These are phyloP conservation scores for Boletellus deceptivus DNA, from an alignment of 1,284 basidiomycete genomes.

Conservation along the genomic window DNA sequence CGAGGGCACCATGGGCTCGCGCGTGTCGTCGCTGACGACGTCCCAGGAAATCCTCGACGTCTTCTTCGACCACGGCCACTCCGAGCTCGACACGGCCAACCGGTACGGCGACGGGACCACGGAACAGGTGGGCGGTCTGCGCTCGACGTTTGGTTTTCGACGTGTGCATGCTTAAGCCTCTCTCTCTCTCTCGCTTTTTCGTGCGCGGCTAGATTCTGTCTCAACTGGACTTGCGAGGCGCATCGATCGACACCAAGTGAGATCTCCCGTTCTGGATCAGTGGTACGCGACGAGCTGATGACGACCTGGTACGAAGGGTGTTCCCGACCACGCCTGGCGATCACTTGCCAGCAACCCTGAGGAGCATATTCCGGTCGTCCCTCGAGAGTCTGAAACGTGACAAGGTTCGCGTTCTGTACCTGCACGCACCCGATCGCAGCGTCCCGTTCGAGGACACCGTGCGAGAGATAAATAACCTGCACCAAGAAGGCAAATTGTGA, in stretches of 20 bases:
- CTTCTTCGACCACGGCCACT: conserved; percentile 43
- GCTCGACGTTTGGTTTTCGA: no score
- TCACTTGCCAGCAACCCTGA: conserved; percentile 33
- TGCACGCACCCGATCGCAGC: conserved; percentile 51
- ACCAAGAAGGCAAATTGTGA: conserved; percentile 39
- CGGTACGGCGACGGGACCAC: conserved; percentile 52
- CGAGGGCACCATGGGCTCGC: conserved; percentile 42
- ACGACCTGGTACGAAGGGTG: conserved; percentile 22
- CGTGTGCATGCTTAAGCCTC: no score
- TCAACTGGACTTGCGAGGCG: conserved; percentile 42
- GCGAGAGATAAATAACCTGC: conserved; percentile 46
- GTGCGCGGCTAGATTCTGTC: conserved; percentile 36
- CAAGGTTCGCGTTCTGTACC: conserved; percentile 44
- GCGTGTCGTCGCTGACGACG: conserved; percentile 37
- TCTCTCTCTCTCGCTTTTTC: no score
- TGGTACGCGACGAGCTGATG: not conserved
- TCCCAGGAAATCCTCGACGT: conserved; percentile 47
- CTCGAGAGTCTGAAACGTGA: conserved; percentile 30
- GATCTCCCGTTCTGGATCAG: not conserved
- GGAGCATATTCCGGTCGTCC: conserved; percentile 34
- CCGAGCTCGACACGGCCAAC: conserved; percentile 50
- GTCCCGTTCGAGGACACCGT: conserved; percentile 51
- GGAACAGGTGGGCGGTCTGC: conserved; percentile 37
- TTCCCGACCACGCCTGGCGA: conserved; percentile 35
- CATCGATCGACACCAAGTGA: conserved; percentile 52